Base-by-base conservation (phyloP, 2,329 filamentous ascomycete species). In the Paramyrothecium sp. region DNA sequence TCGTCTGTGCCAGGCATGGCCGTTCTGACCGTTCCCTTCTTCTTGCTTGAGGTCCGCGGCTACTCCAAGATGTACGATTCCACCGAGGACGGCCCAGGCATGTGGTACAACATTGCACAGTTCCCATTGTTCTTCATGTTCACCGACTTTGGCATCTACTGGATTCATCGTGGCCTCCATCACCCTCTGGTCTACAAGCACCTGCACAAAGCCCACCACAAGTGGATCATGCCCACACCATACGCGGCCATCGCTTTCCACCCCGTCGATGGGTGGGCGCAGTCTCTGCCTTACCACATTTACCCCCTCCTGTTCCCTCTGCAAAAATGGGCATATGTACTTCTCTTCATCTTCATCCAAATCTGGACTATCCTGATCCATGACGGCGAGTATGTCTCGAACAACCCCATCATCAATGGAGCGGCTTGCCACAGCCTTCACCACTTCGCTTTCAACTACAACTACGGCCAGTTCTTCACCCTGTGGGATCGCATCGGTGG, bases 361-460 rank as follows among this genome's bases (percentile, higher is more conserved):
- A 68, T 80, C 63, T 80, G 78, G 77, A 79, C 78, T 58, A 78
- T 80, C 59, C 67, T 80, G 56, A 80, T 80, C 54, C 77, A 80
- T 67, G 77, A 80, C 60, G 77, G 77, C 60, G 77, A 80, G 70
- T 78, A 78, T 74, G 77, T 80, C 54, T 70, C 76, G 16, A 76
- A 74, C 54, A 75, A 79, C 62, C 78, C 75, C 74, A 69, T 74
- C 19, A 74, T 80, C 71, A 80, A 80, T 72, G 76, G 75, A 60
- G 75, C 78, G 7, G 77, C 78, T 12, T 76, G 78, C 65, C 77
- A 80, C 70, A 78, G 76, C 3, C 69, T 79, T 33, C 77, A 80
- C 65, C 77, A 80, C 69, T 76, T 80, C 66, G 79, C 78, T 69
- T 80, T 80, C 64, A 80, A 73, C 58, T 73, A 75, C 73, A 79